Evolutionary conservation across 179 eudicot species (phyloP).

Genomic region (Carnegiea gigantea): DNA sequence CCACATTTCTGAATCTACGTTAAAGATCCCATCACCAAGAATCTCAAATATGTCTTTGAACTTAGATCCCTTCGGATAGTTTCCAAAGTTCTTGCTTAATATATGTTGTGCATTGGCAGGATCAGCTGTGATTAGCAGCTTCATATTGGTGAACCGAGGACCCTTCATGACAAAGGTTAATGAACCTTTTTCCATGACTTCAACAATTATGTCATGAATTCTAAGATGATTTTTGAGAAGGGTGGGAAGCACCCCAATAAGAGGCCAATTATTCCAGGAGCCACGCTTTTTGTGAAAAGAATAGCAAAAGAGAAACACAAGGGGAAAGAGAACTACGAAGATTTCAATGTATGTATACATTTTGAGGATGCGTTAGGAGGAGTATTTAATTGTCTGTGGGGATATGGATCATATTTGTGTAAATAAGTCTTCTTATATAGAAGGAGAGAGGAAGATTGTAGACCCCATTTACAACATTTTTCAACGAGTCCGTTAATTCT

Average conservation of each 20-base stretch:
- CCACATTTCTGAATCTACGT: constrained; percentile 35
- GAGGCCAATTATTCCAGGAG: constrained; percentile 12
- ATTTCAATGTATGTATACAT: neutral
- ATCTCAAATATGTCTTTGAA: constrained; percentile 23
- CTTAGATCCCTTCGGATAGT: constrained; percentile 2
- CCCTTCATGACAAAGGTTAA: neutral
- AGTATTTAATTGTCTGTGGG: too few relatives aligned
- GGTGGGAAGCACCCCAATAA: constrained; percentile 20
- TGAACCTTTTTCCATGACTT: neutral
- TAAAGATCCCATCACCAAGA: constrained; percentile 40
- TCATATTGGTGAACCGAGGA: constrained; percentile 14
- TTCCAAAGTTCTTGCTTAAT: constrained; percentile 3
- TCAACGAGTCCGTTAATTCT: too few relatives aligned
- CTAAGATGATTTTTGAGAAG: neutral
- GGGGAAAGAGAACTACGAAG: neutral
- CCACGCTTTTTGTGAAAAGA: neutral
- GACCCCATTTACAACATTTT: too few relatives aligned
- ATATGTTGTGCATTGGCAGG: neutral
- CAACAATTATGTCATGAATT: neutral
- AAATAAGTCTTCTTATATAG: too few relatives aligned
- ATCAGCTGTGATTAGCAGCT: neutral
- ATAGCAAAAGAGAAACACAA: neutral
- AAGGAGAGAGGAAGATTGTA: too few relatives aligned
- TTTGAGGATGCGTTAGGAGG: too few relatives aligned
- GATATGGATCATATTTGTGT: too few relatives aligned